phyloP scores from a whole-genome alignment of 345 rosid genomes.

The Fremontodendron californicum region DNA sequence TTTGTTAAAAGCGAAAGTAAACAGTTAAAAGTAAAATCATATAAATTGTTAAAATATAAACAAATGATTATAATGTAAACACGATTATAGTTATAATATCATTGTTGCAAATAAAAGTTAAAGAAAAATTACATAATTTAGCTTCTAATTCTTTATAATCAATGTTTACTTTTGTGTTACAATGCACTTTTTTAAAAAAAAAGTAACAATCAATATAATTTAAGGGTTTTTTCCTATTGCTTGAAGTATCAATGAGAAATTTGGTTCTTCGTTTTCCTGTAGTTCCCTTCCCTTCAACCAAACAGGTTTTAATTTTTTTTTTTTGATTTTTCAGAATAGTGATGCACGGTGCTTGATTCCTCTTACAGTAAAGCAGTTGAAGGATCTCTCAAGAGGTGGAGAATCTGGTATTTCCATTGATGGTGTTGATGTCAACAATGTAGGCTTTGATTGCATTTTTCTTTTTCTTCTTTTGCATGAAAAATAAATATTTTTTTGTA shows the following conservation, averaged over 20 bases:
- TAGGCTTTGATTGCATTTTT: conserved; percentile 19
- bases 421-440: conserved; percentile 60
- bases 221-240: not conserved
- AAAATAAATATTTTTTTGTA: not conserved
- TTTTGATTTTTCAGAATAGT: conserved; percentile 37
- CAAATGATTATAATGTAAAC: not conserved
- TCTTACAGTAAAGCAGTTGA: conserved; percentile 65
- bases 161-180: not conserved
- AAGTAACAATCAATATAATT: not conserved
- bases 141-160: not conserved
- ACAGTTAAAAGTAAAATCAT: not conserved
- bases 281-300: not conserved
- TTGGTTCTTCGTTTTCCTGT: not conserved
- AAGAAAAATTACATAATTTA: no score
- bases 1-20: not conserved
- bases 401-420: conserved; percentile 50
- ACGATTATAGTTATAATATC: not conserved
- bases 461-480: not conserved
- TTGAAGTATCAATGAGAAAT: not conserved
- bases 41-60: not conserved
- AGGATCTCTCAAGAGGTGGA: conserved; percentile 38
- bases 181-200: not conserved
- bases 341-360: conserved; percentile 60
- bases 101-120: not conserved
- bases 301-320: not conserved